Evolutionary conservation across 371 early-diverging fungal genomes (phyloP).

Genomic region (Mucor velutinosus): DNA sequence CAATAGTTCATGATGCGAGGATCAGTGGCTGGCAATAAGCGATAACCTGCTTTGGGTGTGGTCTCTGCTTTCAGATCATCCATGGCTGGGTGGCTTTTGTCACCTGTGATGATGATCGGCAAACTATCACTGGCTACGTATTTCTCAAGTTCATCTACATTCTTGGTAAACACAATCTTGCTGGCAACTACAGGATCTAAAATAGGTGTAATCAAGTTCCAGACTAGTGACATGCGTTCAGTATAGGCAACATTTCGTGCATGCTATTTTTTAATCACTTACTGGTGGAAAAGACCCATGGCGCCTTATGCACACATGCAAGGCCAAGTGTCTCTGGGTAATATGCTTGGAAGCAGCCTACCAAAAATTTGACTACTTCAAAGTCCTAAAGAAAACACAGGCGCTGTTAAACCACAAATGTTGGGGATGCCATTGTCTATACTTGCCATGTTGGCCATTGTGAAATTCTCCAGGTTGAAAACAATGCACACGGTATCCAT

Average conservation of each 20-base stretch:
- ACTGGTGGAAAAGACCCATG: constrained; percentile 79
- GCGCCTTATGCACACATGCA: constrained; percentile 80
- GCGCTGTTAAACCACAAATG: background rate
- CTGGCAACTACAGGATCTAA: constrained; percentile 91
- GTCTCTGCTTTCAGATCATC: constrained; percentile 1
- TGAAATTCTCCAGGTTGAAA: constrained; percentile 84
- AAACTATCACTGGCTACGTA: constrained; percentile 52
- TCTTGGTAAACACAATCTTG: constrained; percentile 84
- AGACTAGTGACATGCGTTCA: constrained; percentile 37
- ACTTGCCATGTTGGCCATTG: constrained; percentile 76
- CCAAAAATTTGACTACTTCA: constrained; percentile 78
- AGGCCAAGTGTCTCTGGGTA: constrained; percentile 91
- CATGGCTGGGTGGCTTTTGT: constrained; percentile 12
- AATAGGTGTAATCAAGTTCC: constrained; percentile 77
- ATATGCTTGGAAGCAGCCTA: constrained; percentile 80
- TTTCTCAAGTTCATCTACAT: constrained; percentile 60
- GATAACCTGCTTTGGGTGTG: constrained; percentile 4
- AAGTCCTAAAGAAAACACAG: constrained; percentile 56
- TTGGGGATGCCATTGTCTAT: background rate
- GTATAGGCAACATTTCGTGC: background rate
- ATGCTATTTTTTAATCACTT: background rate
- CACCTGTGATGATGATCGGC: constrained; percentile 36
- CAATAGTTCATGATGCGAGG: constrained; percentile 25
- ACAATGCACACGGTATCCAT: constrained; percentile 82
- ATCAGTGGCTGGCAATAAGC: constrained; percentile 12